phyloP scores from a whole-genome alignment of 805 yeast species.

The Candida oleophila region DNA sequence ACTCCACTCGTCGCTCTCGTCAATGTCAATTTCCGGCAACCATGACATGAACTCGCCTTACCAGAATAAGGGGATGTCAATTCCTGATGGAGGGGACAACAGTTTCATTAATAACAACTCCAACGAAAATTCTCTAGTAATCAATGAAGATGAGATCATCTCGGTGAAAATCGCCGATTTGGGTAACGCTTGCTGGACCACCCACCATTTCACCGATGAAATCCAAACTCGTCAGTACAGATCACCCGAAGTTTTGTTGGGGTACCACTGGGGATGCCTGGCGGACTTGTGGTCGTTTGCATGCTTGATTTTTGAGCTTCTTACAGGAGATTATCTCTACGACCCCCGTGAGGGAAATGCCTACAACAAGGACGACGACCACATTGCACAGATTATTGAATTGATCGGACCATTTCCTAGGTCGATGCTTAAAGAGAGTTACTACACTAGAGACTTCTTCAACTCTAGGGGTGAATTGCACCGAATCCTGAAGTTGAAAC shows the following conservation, averaged over 20 bases:
- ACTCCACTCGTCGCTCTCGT: slow-evolving; percentile 38
- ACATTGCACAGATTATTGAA: slow-evolving; percentile 92
- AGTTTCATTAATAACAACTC: slow-evolving; percentile 8
- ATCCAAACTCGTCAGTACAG: slow-evolving; percentile 70
- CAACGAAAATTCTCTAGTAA: slow-evolving; percentile 9
- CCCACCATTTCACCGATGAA: slow-evolving; percentile 64
- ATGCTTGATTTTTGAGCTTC: slow-evolving; percentile 82
- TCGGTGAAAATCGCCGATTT: slow-evolving; percentile 68
- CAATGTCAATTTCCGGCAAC: slow-evolving; percentile 41
- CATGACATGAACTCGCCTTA: slow-evolving; percentile 9
- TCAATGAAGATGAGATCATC: slow-evolving; percentile 52
- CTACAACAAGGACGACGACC: slow-evolving; percentile 91
- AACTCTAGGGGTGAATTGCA: slow-evolving; percentile 69
- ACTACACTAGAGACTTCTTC: slow-evolving; percentile 61
- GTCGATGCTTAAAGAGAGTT: slow-evolving; percentile 55
- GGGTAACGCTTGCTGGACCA: slow-evolving; percentile 68
- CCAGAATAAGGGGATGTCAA: slow-evolving; percentile 5
- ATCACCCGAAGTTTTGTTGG: slow-evolving; percentile 64
- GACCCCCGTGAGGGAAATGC: slow-evolving; percentile 81
- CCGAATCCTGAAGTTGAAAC: slow-evolving; percentile 77
- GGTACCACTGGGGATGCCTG: slow-evolving; percentile 90
- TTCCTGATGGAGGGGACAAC: slow-evolving; percentile 7
- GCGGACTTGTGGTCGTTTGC: slow-evolving; percentile 97
- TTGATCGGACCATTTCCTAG: slow-evolving; percentile 69
- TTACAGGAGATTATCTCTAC: slow-evolving; percentile 92